phyloP scores from a whole-genome alignment of 352 stramenopile species.

The Globisporangium middletonii region DNA sequence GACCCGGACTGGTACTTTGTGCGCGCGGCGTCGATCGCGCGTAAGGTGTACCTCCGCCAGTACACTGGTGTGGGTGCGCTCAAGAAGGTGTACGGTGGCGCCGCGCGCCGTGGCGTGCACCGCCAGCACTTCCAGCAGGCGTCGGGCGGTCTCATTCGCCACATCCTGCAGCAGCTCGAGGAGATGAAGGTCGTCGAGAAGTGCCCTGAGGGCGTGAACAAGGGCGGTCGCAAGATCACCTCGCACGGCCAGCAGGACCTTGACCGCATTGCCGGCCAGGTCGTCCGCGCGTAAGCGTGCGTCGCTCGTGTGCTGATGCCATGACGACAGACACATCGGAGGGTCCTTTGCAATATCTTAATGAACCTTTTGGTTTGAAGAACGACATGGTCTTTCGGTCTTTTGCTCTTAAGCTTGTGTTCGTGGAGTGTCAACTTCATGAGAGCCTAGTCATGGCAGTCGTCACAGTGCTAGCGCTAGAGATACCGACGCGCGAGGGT shows the following conservation, averaged over 20 bases:
- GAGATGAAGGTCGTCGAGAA: constrained; percentile 99
- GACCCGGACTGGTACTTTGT: constrained; percentile 99
- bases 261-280: constrained; percentile 97
- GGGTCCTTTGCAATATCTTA: constrained; percentile 52
- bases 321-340: constrained; percentile 8
- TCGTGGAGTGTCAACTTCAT: no score
- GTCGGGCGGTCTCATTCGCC: constrained; percentile 95
- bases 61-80: constrained; percentile 95
- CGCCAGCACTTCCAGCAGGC: constrained; percentile 96
- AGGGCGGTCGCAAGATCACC: constrained; percentile 93
- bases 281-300: constrained; percentile 78
- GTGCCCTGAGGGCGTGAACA: constrained; percentile 85
- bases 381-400: constrained; percentile 13
- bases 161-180: constrained; percentile 97
- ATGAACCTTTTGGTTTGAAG: constrained; percentile 13
- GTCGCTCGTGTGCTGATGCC: constrained; percentile 10
- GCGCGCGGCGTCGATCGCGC: constrained; percentile 95
- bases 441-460: no score
- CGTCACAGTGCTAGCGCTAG: constrained; percentile 11
- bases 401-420: background rate
- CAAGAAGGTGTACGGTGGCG: constrained; percentile 97
- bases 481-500: constrained; percentile 88
- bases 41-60: constrained; percentile 98
- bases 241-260: constrained; percentile 98
- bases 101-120: constrained; percentile 87